Base-by-base conservation (phyloP, 345 rosid species). In the Eucalyptus cloeziana region DNA sequence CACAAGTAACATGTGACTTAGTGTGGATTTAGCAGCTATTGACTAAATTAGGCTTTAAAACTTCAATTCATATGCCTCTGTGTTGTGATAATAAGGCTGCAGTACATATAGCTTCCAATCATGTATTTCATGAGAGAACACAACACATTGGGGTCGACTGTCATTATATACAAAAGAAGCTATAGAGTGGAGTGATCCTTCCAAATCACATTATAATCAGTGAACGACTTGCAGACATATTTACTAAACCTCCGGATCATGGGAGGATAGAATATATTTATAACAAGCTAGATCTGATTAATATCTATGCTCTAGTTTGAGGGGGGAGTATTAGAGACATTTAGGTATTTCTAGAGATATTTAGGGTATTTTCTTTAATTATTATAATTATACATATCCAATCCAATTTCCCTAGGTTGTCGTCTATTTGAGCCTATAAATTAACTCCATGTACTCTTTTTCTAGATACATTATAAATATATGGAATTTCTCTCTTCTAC, bases 71-170 rank as follows among this genome's bases (percentile, higher is more conserved):
- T 52, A 52, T 24, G 62, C 62, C 3, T 24, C 1, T 24, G 6
- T 24, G 62, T 22, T 56, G 62, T 56, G 30, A 56, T 0, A 56
- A 56, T 8, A 22, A 56, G 62, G 6, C 0, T 56, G 30, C 30
- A 24, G 1, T 56, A 56, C 62, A 24, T 56, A 56, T 56, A 56
- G 0, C 30, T 22, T 56, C 0, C 0, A 56, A 56, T 10, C 62
- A 0, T 56, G 30, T 56, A 24, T 56, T 24, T 56, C 27, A 56
- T 56, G 6, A 56, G 62, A 56, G 13, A 56, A 24, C 62, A 56
- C 27, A 56, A 56, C 13, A 56, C 0, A 56, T 56, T 4, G 0
- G 12, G 27, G 13, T 10, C 5, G 0, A 56, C 13, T 10, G 30
- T 56, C 62, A 56, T 56, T 56, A 0, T 22, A 22, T 22, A 24